Conservation (phyloP, 352 stramenopile genomes). For the Phytopythium sindhum region DNA sequence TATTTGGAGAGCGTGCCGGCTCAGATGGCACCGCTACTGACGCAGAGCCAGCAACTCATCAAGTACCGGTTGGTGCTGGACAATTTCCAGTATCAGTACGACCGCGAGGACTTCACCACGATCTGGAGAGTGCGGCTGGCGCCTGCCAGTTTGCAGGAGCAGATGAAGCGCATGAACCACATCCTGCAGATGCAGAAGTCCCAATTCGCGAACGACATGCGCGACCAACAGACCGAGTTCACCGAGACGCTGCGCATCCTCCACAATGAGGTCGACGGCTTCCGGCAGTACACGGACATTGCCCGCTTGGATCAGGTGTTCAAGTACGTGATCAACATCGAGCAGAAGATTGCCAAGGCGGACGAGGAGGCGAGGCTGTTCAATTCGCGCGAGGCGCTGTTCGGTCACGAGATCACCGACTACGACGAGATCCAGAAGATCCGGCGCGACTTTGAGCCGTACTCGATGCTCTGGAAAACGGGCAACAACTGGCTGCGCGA, state of each 20-base stretch:
- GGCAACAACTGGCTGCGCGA: conserved; percentile 89
- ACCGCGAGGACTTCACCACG: conserved; percentile 86
- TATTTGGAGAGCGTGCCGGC: conserved; percentile 75
- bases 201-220: conserved; percentile 88
- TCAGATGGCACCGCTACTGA: conserved; percentile 63
- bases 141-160: conserved; percentile 86
- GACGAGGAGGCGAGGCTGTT: conserved; percentile 90
- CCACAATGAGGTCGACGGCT: conserved; percentile 86
- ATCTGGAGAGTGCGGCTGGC: conserved; percentile 88
- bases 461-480: conserved; percentile 93
- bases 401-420: conserved; percentile 86
- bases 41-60: conserved; percentile 72
- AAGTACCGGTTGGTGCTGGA: conserved; percentile 81
- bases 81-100: conserved; percentile 81
- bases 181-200: conserved; percentile 82
- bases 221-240: conserved; percentile 92
- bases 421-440: conserved; percentile 91
- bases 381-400: conserved; percentile 90
- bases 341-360: conserved; percentile 84
- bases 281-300: conserved; percentile 86
- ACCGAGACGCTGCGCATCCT: conserved; percentile 77
- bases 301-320: conserved; percentile 81
- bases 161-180: conserved; percentile 79
- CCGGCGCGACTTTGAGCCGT: conserved; percentile 91
- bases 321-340: conserved; percentile 84